These are phyloP conservation scores for Astragalus membranaceus DNA, from an alignment of 306 rosid species.

Conservation along the genomic window DNA sequence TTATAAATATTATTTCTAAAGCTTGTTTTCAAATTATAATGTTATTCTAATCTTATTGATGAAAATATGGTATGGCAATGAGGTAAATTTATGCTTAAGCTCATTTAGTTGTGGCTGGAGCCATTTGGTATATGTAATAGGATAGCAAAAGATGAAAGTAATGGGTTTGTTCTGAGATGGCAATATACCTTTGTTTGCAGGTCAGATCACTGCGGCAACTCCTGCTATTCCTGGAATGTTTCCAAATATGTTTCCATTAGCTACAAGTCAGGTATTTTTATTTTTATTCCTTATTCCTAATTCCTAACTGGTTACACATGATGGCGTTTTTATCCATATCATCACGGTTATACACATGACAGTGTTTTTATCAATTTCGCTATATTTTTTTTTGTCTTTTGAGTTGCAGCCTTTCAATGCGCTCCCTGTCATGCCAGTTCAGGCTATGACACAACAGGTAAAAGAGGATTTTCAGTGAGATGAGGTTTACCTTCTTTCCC, in stretches of 20 bases:
- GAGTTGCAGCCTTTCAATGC: constrained; percentile 69
- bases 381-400: neutral
- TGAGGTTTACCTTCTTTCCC: neutral
- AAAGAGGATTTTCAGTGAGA: neutral
- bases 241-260: constrained; percentile 79
- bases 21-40: constrained; percentile 35
- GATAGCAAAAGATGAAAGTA: constrained; percentile 6
- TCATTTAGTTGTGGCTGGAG: constrained; percentile 30
- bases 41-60: constrained; percentile 35
- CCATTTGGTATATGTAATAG: constrained; percentile 23
- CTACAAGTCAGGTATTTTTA: constrained; percentile 73
- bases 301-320: too few species aligned
- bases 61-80: constrained; percentile 19
- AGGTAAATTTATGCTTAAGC: constrained; percentile 32
- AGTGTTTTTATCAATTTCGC: neutral
- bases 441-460: constrained; percentile 99
- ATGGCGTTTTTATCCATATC: too few species aligned
- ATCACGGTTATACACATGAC: neutral
- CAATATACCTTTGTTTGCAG: constrained; percentile 42
- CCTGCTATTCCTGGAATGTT: constrained; percentile 90
- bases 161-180: constrained; percentile 22
- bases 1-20: constrained; percentile 59
- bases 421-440: constrained; percentile 96
- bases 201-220: constrained; percentile 75
- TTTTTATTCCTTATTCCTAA: neutral